Conservation (phyloP, 2,329 filamentous ascomycete species). For the Biscogniauxia mediterranea region DNA sequence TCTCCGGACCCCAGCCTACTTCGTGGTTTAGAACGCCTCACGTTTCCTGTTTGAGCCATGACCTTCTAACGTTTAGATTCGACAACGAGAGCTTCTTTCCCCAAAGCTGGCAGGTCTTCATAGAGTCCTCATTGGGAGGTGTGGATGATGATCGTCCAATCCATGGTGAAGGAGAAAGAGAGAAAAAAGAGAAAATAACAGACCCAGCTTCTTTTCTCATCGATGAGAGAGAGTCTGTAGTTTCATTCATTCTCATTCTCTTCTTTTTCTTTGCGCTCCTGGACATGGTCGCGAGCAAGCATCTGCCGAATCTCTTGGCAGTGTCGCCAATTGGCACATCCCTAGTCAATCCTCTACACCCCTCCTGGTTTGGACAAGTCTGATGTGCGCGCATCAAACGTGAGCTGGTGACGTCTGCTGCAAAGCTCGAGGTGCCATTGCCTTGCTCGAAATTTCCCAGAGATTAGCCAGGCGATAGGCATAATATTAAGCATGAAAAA, state of each 20-base stretch:
- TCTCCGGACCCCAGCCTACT: conserved; percentile 23
- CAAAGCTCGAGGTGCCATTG: background rate
- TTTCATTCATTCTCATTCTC: too few relatives aligned
- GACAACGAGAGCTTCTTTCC: conserved; percentile 5
- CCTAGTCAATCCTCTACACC: conserved; percentile 15
- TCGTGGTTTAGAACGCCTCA: conserved; percentile 22
- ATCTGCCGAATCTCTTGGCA: conserved; percentile 23
- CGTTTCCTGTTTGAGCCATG: conserved; percentile 17
- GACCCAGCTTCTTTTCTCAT: background rate
- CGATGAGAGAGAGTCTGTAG: background rate
- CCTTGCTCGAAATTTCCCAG: conserved; percentile 4
- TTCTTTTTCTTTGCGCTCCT: background rate
- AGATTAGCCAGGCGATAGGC: conserved; percentile 3
- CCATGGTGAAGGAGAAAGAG: background rate
- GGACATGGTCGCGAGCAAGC: background rate
- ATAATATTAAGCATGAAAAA: conserved; percentile 7
- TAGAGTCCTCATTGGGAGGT: background rate
- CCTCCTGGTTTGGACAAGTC: conserved; percentile 22
- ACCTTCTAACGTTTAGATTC: conserved; percentile 1
- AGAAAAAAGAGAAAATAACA: too few relatives aligned
- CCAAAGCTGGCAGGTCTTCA: background rate
- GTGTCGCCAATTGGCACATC: conserved; percentile 25
- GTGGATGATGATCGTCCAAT: background rate
- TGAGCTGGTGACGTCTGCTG: conserved; percentile 10
- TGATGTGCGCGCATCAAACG: conserved; percentile 25